Evolutionary conservation across 1,139 yeast genomes (phyloP), one percentile per base, ranked within the genome.

Genomic region (Yamadazyma oceani): DNA sequence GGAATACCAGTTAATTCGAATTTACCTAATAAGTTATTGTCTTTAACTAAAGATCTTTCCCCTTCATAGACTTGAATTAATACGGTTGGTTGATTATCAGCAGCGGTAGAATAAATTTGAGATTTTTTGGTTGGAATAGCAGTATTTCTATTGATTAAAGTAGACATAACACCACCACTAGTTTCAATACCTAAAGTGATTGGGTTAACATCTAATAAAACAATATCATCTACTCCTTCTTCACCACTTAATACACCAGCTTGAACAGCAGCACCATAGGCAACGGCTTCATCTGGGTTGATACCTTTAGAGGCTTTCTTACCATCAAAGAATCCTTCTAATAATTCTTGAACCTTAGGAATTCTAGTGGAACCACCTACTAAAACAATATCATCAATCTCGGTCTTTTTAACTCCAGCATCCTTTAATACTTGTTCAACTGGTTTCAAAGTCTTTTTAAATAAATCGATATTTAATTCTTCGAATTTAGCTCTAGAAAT

Each of bases 351-450:
- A 51, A 89, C 96, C 77, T 88, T 89, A 69, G 97, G 97, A 73
- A 89, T 89, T 81, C 97, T 88, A 44, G 97, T 89, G 34, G 97
- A 89, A 70, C 97, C 97, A 75, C 97, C 97, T 55, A 89, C 97
- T 43, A 89, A 76, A 32, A 89, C 97, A 63, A 89, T 86, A 61
- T 89, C 97, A 63, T 89, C 94, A 51, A 89, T 78, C 51, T 85
- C 94, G 38, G 80, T 70, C 73, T 85, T 85, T 69, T 81, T 80
- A 50, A 87, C 80, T 60, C 87, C 88, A 49, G 95, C 82, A 65
- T 89, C 97, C 64, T 83, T 83, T 60, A 89, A 77, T 43, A 89
- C 97, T 69, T 85, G 88, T 69, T 87, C 94, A 50, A 89, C 96
- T 40, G 97, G 96, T 66, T 85, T 85, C 66, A 89, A 75, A 48